Conservation (phyloP, 2,329 filamentous ascomycete genomes). For the Orbilia blumenaviensis region DNA sequence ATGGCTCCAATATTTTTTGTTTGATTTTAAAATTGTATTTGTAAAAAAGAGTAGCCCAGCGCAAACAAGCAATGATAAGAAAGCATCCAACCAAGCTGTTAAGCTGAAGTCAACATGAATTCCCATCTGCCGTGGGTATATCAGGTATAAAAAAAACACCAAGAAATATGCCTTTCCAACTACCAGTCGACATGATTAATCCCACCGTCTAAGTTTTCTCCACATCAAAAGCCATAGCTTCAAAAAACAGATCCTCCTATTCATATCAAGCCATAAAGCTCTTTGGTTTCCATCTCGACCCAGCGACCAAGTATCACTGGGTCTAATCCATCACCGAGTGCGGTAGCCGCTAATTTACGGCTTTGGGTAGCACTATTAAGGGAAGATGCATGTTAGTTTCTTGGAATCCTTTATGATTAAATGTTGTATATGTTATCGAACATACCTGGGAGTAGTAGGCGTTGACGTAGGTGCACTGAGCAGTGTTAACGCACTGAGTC, state of each 20-base stretch:
- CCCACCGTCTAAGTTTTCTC: not conserved
- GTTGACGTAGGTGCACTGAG: conserved; percentile 29
- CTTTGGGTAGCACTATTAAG: conserved; percentile 29
- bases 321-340: not conserved
- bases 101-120: not conserved
- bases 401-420: not conserved
- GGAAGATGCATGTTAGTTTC: conserved; percentile 1
- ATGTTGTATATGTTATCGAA: not conserved
- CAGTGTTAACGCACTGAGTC: not conserved
- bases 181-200: not conserved
- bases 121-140: conserved; percentile 16
- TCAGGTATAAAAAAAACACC: not conserved
- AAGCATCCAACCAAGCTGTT: not conserved
- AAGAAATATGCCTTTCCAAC: conserved; percentile 5
- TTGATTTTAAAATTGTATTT: not conserved
- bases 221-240: not conserved
- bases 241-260: not conserved
- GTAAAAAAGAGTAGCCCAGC: conserved; percentile 5
- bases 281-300: not conserved
- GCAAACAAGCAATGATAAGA: not conserved
- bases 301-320: not conserved
- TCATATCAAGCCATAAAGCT: not conserved
- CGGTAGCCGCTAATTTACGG: not conserved
- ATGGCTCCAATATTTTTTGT: not conserved
- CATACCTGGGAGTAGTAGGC: conserved; percentile 48